Base-by-base conservation (phyloP, 768 basidiomycete genomes). In the Thelephora aurantiotincta region DNA sequence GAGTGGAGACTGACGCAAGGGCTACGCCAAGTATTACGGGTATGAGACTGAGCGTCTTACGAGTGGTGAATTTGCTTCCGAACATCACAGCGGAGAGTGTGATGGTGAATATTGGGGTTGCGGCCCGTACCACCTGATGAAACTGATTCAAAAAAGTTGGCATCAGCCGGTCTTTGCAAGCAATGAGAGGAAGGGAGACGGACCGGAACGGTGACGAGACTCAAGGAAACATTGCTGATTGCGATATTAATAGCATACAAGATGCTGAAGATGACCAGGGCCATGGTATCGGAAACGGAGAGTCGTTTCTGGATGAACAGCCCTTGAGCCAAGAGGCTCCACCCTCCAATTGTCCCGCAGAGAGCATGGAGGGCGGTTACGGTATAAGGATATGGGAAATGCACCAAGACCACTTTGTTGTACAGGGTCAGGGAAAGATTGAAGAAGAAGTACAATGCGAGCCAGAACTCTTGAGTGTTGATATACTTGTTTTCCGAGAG, bases 381-480 rank as follows among this genome's bases (percentile, higher is more conserved):
- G 2, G 90, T 86, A 69, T 97, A 98, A 2, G 94, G 93, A 57
- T 89, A 98, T 0, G 96, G 96, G 59, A 98, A 98, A 48, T 74
- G 77, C 46, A 87, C 80, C 51, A 99, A 78, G 14, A 98, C 80
- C 34, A 77, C 73, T 65, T 99, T 99, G 74, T 99, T 99, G 65
- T 89, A 96, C 38, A 99, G 68, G 6, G 94, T 98, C 53, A 99
- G 75, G 11, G 77, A 74, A 23, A 98, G 79, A 64, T 97, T 98
- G 73, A 93, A 84, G 51, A 68, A 62, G 58, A 99, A 97, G 68
- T 96, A 98, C 51, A 89, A 68, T 3, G 62, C 54, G 14, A 97
- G 74, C 88, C 88, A 92, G 46, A 70, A 67, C 1, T 63, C 54
- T 44, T 58, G 54, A 19, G 60, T 56, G n/a, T 55, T 48, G 18